phyloP scores from a whole-genome alignment of 2,329 filamentous ascomycete species.

The Achaetomium macrosporum region DNA sequence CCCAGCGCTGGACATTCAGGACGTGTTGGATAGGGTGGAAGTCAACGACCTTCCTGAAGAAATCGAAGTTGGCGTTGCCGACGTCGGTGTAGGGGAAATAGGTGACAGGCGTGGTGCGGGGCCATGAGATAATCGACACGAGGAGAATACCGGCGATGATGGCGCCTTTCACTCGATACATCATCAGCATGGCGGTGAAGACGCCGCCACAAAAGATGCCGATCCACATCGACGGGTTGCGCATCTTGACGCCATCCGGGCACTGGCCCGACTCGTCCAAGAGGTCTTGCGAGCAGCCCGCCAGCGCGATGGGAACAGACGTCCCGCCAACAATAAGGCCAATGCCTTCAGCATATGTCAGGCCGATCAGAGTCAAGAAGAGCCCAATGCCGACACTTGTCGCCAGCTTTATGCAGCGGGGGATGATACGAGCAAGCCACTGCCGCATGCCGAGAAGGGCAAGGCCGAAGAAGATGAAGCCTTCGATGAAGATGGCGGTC shows the following conservation, averaged over 20 bases:
- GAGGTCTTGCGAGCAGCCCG: conserved; percentile 55
- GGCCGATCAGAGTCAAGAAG: conserved; percentile 69
- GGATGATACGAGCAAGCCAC: conserved; percentile 80
- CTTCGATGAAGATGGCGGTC: conserved; percentile 84
- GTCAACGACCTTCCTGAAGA: conserved; percentile 81
- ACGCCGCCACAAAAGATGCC: conserved; percentile 83
- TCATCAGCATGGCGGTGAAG: conserved; percentile 72
- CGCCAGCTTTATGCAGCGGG: conserved; percentile 78
- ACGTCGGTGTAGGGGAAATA: conserved; percentile 70
- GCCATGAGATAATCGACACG: conserved; percentile 86
- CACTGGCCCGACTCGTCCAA: conserved; percentile 49
- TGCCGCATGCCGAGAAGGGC: conserved; percentile 77
- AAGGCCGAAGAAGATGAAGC: conserved; percentile 75
- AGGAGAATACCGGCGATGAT: conserved; percentile 78
- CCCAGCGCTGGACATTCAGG: conserved; percentile 68
- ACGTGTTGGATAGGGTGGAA: conserved; percentile 71
- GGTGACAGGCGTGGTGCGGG: conserved; percentile 66
- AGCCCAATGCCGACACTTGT: conserved; percentile 82
- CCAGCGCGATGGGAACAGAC: conserved; percentile 66
- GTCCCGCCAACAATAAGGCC: conserved; percentile 66
- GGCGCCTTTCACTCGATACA: conserved; percentile 81
- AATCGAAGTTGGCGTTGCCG: conserved; percentile 69
- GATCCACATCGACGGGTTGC: conserved; percentile 77
- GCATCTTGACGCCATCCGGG: conserved; percentile 64
- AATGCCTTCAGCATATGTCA: conserved; percentile 78